Evolutionary conservation across 2,329 filamentous ascomycete genomes (phyloP), one percentile per base, ranked within the genome.

Genomic region (Penicillium sp.): DNA sequence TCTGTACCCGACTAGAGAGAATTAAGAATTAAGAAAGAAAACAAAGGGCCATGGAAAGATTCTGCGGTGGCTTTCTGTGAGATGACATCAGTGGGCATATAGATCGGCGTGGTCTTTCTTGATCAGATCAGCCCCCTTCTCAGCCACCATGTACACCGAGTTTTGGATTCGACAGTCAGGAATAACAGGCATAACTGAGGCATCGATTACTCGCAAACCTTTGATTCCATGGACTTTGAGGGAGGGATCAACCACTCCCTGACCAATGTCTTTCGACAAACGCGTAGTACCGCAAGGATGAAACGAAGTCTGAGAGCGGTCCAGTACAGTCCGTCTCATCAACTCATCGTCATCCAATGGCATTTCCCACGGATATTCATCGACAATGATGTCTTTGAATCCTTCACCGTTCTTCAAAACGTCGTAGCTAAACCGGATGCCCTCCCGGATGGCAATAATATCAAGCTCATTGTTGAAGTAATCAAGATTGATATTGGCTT

Each of bases 351-450:
- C 77, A 11, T 82, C 63, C 2, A 80, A 74, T 0, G 84, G 83
- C 81, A 87, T 84, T 0, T 77, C 70, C 83, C 82, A 86, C 0
- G 84, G 85, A 63, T 86, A 87, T 76, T 75, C 71, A 7, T 47
- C 59, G 5, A 60, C 57, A 18, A 75, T 57, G 18, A 75, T 59
- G 46, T 75, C 72, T 59, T 74, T 83, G 69, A 87, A 81, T 1
- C 79, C 82, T 1, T 81, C 79, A 1, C 84, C 83, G 7, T 36
- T 36, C 6, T 74, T 82, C 2, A 87, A 61, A n/a, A 87, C 71
- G 59, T 87, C 83, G 39, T 75, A 80, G 7, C 75, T 73, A 65
- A 76, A 84, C 14, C 82, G 75, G 18, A 86, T 76, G 16, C 84
- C 83, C 65, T 86, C 82, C 24, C 82, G 79, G 70, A 87, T 73